These are phyloP conservation scores for Candida yuanshanica DNA, from an alignment of 805 yeast species.

Conservation along the genomic window DNA sequence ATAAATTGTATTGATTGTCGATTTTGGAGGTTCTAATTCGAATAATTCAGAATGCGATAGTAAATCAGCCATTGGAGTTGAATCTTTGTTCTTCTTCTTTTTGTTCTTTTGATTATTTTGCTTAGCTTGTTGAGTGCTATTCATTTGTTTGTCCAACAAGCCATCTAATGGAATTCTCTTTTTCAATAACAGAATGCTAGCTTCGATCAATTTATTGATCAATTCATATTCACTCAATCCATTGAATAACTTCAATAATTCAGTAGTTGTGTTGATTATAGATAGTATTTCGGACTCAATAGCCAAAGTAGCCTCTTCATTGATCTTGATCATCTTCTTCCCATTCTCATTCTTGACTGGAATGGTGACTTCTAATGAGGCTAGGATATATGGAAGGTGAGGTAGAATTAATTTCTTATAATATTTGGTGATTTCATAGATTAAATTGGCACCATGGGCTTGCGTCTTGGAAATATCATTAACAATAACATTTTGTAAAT, in stretches of 20 bases:
- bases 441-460: slow-evolving; percentile 36
- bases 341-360: slow-evolving; percentile 41
- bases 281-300: slow-evolving; percentile 28
- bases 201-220: slow-evolving; percentile 52
- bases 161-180: slow-evolving; percentile 28
- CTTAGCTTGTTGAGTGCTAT: slow-evolving; percentile 27
- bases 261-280: slow-evolving; percentile 26
- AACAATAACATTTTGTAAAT: slow-evolving; percentile 38
- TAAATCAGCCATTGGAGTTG: slow-evolving; percentile 59
- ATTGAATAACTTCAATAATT: slow-evolving; percentile 29
- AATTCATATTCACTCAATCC: slow-evolving; percentile 44
- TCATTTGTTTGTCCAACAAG: slow-evolving; percentile 23
- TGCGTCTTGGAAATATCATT: slow-evolving; percentile 42
- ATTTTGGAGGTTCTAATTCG: slow-evolving; percentile 32
- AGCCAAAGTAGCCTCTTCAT: slow-evolving; percentile 26
- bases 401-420: slow-evolving; percentile 36
- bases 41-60: slow-evolving; percentile 62
- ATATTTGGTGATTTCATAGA: slow-evolving; percentile 25
- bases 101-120: slow-evolving; percentile 28
- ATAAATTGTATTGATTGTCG: slow-evolving; percentile 27
- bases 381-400: slow-evolving; percentile 43
- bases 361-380: slow-evolving; percentile 50
- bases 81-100: slow-evolving; percentile 35
- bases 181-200: slow-evolving; percentile 38
- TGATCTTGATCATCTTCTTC: slow-evolving; percentile 37